Evolutionary conservation across 768 basidiomycete genomes (phyloP).

Genomic region (Rhizopogon vulgaris): DNA sequence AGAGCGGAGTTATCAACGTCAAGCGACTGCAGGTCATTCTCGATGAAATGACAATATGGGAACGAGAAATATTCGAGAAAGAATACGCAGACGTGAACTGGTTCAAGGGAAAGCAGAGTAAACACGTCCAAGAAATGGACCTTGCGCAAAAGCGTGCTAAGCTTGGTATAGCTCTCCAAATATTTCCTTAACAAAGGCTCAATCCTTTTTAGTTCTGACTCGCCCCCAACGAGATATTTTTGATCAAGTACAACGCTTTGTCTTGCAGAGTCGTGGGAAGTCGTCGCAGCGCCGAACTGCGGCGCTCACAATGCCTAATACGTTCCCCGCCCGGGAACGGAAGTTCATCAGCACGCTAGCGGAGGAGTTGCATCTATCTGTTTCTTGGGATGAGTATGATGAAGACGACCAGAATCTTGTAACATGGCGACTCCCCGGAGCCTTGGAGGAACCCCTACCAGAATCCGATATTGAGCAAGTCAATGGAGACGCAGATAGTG

Average conservation of each 20-base stretch:
- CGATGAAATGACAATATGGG: constrained; percentile 84
- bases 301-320: constrained; percentile 65
- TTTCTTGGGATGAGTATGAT: constrained; percentile 94
- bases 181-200: neutral
- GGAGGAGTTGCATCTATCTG: constrained; percentile 65
- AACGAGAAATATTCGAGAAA: constrained; percentile 86
- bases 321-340: constrained; percentile 74
- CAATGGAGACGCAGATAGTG: constrained; percentile 46
- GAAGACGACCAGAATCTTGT: constrained; percentile 75
- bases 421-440: constrained; percentile 56
- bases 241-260: constrained; percentile 71
- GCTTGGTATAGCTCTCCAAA: constrained; percentile 45
- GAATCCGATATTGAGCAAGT: constrained; percentile 27
- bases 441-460: constrained; percentile 27
- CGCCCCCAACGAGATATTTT: constrained; percentile 71
- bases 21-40: constrained; percentile 79
- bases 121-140: constrained; percentile 63
- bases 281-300: constrained; percentile 28
- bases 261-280: constrained; percentile 39
- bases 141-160: constrained; percentile 49
- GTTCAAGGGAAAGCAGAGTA: constrained; percentile 90
- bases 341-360: constrained; percentile 74
- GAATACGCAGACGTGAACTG: constrained; percentile 87
- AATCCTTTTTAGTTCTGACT: constrained; percentile 48
- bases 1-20: constrained; percentile 76